Conservation (phyloP, 768 basidiomycete species). For the Russula brevipes region DNA sequence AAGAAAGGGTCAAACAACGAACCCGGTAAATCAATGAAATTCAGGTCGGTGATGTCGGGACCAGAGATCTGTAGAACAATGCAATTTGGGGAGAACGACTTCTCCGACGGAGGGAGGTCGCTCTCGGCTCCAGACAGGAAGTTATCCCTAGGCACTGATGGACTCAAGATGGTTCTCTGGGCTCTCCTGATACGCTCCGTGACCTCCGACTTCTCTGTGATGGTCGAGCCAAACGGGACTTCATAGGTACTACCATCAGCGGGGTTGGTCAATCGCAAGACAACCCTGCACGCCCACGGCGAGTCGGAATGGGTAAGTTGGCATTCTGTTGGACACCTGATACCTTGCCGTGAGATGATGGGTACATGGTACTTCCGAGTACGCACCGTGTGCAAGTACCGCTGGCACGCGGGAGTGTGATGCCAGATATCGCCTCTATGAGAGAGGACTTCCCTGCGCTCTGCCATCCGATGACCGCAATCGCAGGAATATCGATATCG, state of each 20-base stretch:
- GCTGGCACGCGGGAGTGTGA: slow-evolving; percentile 61
- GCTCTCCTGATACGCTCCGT: slow-evolving; percentile 65
- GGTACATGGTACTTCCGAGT: not conserved
- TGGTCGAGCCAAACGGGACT: slow-evolving; percentile 33
- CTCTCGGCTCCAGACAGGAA: slow-evolving; percentile 40
- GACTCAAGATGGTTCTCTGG: slow-evolving; percentile 61
- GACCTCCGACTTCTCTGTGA: slow-evolving; percentile 48
- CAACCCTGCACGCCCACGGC: slow-evolving; percentile 36
- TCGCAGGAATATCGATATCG: slow-evolving; percentile 67
- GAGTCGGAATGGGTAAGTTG: slow-evolving; percentile 28
- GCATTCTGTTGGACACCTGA: slow-evolving; percentile 37
- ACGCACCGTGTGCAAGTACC: slow-evolving; percentile 71
- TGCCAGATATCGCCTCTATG: slow-evolving; percentile 71
- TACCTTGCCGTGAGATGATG: not conserved
- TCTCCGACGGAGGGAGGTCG: slow-evolving; percentile 9
- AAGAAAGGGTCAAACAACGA: not conserved
- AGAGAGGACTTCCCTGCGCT: slow-evolving; percentile 74
- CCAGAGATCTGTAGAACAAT: slow-evolving; percentile 39
- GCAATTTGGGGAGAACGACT: slow-evolving; percentile 36
- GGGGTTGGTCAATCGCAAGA: slow-evolving; percentile 31
- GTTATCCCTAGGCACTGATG: slow-evolving; percentile 31
- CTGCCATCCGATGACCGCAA: slow-evolving; percentile 68
- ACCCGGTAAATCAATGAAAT: slow-evolving; percentile 42
- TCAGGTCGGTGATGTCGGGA: slow-evolving; percentile 37
- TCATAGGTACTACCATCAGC: slow-evolving; percentile 23